These are phyloP conservation scores for Priceomyces medius DNA, from an alignment of 805 yeast species.

Conservation along the genomic window DNA sequence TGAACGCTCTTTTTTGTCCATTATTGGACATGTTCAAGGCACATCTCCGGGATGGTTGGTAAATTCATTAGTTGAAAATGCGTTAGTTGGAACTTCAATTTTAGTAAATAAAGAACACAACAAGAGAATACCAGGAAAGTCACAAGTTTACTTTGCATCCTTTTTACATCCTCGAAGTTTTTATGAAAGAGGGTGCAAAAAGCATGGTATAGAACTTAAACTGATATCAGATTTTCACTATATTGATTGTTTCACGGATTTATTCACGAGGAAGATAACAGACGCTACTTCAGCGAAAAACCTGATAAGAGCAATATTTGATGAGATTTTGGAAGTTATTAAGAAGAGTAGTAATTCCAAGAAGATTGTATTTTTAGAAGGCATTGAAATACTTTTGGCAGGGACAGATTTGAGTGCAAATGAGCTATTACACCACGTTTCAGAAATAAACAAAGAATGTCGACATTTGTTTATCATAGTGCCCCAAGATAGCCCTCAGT, in stretches of 20 bases:
- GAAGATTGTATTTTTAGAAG: slow-evolving; percentile 42
- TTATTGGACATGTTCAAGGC: slow-evolving; percentile 40
- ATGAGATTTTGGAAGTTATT: slow-evolving; percentile 12
- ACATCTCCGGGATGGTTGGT: slow-evolving; percentile 67
- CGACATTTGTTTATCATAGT: slow-evolving; percentile 35
- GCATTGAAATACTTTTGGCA: slow-evolving; percentile 46
- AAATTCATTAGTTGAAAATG: slow-evolving; percentile 53
- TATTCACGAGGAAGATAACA: slow-evolving; percentile 36
- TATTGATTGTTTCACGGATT: slow-evolving; percentile 48
- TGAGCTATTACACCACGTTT: slow-evolving; percentile 32
- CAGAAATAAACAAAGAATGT: slow-evolving; percentile 31
- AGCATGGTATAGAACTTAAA: slow-evolving; percentile 38
- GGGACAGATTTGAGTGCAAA: slow-evolving; percentile 39
- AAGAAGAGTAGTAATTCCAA: slow-evolving; percentile 7
- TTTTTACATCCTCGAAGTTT: slow-evolving; percentile 33
- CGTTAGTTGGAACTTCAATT: slow-evolving; percentile 46
- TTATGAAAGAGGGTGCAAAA: slow-evolving; percentile 34
- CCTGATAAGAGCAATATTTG: slow-evolving; percentile 18
- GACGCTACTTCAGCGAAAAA: slow-evolving; percentile 17
- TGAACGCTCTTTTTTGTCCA: slow-evolving; percentile 18
- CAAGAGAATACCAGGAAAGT: slow-evolving; percentile 18
- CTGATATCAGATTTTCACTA: slow-evolving; percentile 27
- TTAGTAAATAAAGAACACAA: slow-evolving; percentile 35
- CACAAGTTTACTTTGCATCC: slow-evolving; percentile 35
- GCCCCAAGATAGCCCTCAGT: slow-evolving; percentile 36